Conservation (phyloP, 305 asterid genomes). For the Fraxinus sp. region DNA sequence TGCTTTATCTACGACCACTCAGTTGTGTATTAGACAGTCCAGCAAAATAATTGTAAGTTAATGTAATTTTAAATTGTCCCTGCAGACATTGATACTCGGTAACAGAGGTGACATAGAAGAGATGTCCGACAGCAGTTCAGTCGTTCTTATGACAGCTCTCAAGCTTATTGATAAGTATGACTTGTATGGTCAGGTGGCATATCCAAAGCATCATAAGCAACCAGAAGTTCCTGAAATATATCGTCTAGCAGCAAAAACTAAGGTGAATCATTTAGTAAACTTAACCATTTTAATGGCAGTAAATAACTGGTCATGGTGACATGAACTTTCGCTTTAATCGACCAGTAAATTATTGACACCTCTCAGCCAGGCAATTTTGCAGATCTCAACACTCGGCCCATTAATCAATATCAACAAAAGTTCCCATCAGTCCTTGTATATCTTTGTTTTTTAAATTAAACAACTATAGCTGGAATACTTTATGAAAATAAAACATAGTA, state of each 20-base stretch:
- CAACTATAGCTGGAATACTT: background rate
- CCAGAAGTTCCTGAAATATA: conserved; percentile 66
- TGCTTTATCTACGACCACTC: conserved; percentile 14
- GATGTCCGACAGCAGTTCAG: conserved; percentile 60
- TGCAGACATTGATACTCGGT: conserved; percentile 63
- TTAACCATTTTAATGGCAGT: background rate
- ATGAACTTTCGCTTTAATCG: background rate
- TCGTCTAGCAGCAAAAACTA: conserved; percentile 67
- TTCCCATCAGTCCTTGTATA: background rate
- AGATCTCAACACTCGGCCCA: background rate
- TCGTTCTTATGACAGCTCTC: conserved; percentile 55
- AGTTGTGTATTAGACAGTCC: conserved; percentile 8
- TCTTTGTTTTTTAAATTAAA: background rate
- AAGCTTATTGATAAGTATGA: conserved; percentile 62
- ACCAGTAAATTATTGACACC: background rate
- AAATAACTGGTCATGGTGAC: background rate
- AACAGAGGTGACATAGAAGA: conserved; percentile 66
- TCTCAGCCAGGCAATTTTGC: background rate
- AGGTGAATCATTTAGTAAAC: conserved; percentile 36
- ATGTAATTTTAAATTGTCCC: conserved; percentile 16
- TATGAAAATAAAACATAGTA: background rate
- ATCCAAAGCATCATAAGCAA: conserved; percentile 71
- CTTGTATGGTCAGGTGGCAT: conserved; percentile 68
- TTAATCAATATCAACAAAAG: background rate
- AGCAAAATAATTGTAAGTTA: conserved; percentile 18